Conservation (phyloP, 106 monocot species). For the Cymbidium sinense region DNA sequence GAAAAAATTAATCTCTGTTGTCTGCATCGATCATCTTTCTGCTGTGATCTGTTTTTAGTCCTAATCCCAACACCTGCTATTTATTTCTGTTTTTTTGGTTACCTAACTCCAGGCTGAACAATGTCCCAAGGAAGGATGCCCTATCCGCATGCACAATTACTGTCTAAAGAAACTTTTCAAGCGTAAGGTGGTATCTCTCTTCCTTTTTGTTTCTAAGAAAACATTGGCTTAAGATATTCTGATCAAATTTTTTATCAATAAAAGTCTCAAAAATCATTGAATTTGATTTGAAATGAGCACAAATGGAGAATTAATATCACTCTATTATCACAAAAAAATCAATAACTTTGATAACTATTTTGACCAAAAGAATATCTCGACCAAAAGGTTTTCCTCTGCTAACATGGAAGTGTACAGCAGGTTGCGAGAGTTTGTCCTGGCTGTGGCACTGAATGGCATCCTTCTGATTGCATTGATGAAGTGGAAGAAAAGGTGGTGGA, state of each 20-base stretch:
- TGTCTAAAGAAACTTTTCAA: slow-evolving; percentile 66
- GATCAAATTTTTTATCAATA: too few species aligned
- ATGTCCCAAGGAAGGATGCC: slow-evolving; percentile 68
- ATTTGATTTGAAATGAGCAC: too few species aligned
- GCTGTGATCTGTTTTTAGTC: not conserved
- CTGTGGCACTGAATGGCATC: slow-evolving; percentile 54
- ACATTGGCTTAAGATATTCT: too few species aligned
- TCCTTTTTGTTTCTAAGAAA: too few species aligned
- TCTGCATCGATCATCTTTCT: not conserved
- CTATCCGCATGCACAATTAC: slow-evolving; percentile 65
- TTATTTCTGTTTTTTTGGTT: not conserved
- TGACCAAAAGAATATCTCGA: not conserved
- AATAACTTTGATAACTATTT: too few species aligned
- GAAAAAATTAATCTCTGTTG: too few species aligned
- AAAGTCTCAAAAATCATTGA: too few species aligned
- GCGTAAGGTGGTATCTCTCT: slow-evolving; percentile 30
- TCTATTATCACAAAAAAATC: too few species aligned
- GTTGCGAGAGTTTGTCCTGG: slow-evolving; percentile 59
- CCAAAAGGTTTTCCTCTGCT: too few species aligned
- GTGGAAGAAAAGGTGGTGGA: slow-evolving; percentile 17
- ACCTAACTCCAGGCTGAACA: slow-evolving; percentile 43
- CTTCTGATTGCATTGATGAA: slow-evolving; percentile 22
- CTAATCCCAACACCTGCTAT: not conserved
- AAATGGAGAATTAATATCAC: too few species aligned
- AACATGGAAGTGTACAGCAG: slow-evolving; percentile 25